Evolutionary conservation across 495 filamentous ascomycete species (phyloP).

Genomic region (Aspergillus sclerotiicarbonarius): DNA sequence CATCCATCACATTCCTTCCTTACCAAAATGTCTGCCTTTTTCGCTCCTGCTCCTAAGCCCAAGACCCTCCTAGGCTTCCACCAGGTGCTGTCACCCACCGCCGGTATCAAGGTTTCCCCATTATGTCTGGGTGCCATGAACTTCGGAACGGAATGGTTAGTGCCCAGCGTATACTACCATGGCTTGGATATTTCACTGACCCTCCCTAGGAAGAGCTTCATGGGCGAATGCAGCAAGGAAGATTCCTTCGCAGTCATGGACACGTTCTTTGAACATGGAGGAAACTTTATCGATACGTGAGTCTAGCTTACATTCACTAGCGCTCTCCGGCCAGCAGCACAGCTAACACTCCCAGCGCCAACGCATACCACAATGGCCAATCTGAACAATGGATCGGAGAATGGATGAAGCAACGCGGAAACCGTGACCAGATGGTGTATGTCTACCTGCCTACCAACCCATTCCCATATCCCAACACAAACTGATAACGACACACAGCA

Average conservation of each 20-base stretch:
- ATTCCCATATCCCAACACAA: neutral
- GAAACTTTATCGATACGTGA: conserved; percentile 19
- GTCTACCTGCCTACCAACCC: neutral
- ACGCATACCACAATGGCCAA: conserved; percentile 12
- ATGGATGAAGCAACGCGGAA: conserved; percentile 16
- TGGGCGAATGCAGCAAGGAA: conserved; percentile 15
- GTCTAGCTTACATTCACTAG: neutral
- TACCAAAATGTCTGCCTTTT: conserved; percentile 14
- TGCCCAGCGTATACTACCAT: neutral
- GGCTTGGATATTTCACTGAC: neutral
- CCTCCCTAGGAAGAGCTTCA: conserved; percentile 5
- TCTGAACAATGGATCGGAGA: conserved; percentile 19
- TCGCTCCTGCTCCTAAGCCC: conserved; percentile 12
- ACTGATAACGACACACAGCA: conserved; percentile 1
- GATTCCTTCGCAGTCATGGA: conserved; percentile 13
- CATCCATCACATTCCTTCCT: neutral
- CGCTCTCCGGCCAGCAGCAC: neutral
- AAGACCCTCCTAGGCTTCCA: conserved; percentile 14
- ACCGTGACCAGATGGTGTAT: conserved; percentile 18
- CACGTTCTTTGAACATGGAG: conserved; percentile 12
- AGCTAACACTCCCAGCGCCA: conserved; percentile 6
- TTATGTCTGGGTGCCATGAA: conserved; percentile 16
- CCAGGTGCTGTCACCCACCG: conserved; percentile 14
- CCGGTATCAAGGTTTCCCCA: conserved; percentile 13
- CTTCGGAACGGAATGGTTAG: conserved; percentile 9